Evolutionary conservation across 805 yeast genomes (phyloP).

Genomic region (Kazachstania viticola): DNA sequence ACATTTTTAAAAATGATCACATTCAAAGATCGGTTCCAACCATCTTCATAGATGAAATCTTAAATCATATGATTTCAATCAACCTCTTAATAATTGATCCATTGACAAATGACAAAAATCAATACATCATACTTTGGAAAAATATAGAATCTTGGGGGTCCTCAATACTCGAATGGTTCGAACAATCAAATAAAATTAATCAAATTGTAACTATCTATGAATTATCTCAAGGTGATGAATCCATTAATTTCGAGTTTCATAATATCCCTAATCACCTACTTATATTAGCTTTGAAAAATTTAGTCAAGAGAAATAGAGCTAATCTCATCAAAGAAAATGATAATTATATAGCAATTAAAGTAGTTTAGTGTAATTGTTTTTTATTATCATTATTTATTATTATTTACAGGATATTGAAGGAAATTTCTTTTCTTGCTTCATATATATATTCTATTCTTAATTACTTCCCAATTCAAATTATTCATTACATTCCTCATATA

Average conservation of each 20-base stretch:
- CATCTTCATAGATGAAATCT: conserved; percentile 44
- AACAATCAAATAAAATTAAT: conserved; percentile 65
- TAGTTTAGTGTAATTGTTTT: conserved; percentile 28
- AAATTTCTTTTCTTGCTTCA: neutral
- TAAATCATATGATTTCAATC: conserved; percentile 42
- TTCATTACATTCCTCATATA: conserved; percentile 70
- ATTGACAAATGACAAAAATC: conserved; percentile 4
- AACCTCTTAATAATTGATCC: conserved; percentile 36
- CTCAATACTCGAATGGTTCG: conserved; percentile 56
- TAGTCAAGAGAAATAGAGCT: conserved; percentile 63
- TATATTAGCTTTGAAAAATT: conserved; percentile 39
- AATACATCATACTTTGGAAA: conserved; percentile 52
- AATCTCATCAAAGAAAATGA: conserved; percentile 57
- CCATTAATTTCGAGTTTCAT: conserved; percentile 44
- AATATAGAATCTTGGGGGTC: conserved; percentile 59
- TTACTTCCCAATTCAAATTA: conserved; percentile 73
- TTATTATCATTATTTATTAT: neutral
- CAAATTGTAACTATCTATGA: conserved; percentile 76
- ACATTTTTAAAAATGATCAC: conserved; percentile 38
- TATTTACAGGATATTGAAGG: neutral
- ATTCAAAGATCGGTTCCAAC: conserved; percentile 45
- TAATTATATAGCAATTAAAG: conserved; percentile 68
- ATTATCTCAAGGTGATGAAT: conserved; percentile 52
- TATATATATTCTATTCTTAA: conserved; percentile 34
- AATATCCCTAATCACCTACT: conserved; percentile 50